Base-by-base conservation (phyloP, 495 filamentous ascomycete genomes). In the Aspergillus steynii region DNA sequence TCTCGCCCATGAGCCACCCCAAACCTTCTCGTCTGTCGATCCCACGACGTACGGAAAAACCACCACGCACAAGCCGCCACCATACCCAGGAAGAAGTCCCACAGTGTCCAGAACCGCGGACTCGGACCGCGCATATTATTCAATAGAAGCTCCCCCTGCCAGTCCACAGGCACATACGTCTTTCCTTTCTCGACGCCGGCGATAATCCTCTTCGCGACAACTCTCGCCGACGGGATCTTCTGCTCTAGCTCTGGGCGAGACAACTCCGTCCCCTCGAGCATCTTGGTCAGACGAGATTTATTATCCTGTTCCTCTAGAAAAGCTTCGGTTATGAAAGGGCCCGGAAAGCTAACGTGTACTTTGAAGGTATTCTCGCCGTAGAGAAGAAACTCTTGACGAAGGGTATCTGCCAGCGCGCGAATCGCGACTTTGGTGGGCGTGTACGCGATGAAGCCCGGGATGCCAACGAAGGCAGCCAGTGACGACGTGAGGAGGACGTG, bases 381-480 rank as follows among this genome's bases (percentile, higher is more conserved):
- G 6, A 69, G 62, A 27, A 66, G 63, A 8, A 62, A 58, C 65
- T 80, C 75, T 53, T 68, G 59, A 1, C 75, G 71, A 2, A 79
- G 68, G 1, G 73, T 77, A 50, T 79, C 75, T 28, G 76, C 75
- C 1, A 80, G 54, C 1, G 68, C 73, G 42, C 76, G 71, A 8
- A 70, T 68, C 1, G 78, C 71, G 3, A 60, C 66, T 61, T 76
- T 76, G 1, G 66, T 64, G 5, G 74, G 70, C 10, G 70, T 71
- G 61, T 79, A 80, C 5, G 75, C 74, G 8, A 57, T 62, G 60
- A 77, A 80, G 1, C 76, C 76, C 27, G 76, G 76, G 25, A 78
- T 49, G 3, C 64, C 67, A 0, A 76, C 59, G 42, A 78, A 74
- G 2, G 73, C 73, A 0, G 73, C 73, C 1, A 69, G 66, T n/a